Base-by-base conservation (phyloP, 768 basidiomycete genomes). In the Mycena pura region DNA sequence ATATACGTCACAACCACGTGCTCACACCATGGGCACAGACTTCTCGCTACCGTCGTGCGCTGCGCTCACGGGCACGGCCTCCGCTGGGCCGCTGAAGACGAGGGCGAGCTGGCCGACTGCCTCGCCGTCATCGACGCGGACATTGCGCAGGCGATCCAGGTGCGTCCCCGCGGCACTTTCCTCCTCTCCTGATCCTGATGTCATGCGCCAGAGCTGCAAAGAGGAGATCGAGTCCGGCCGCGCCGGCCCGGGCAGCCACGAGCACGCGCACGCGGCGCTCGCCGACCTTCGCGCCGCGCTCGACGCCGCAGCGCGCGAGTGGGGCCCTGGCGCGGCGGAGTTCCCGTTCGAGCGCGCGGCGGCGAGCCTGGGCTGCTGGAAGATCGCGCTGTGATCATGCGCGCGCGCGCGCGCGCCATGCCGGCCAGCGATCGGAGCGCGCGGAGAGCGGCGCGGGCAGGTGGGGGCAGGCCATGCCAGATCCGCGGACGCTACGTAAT, bases 81-180 rank as follows among this genome's bases (percentile, higher is more conserved):
- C 0, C 64, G 47, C 19, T 66, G 64, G 64, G 60, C 55, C 25
- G 14, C 34, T n/a, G n/a, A n/a, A n/a, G n/a, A 31, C 38, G 64
- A 66, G 27, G 64, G 60, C 1, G 49, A 38, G 3, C 39, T 56
- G 29, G 54, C 57, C 15, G 57, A 62, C 32, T 25, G 55, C 17
- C 52, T 66, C 15, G 64, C 64, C 47, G 50, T 66, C 27, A 62
- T 66, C 24, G 64, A 66, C 49, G 60, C 64, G 21, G 64, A 66
- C 36, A 60, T 66, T 38, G 64, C 60, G 0, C 64, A 66, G 32
- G 64, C 64, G 0, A 62, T 66, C 52, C 64, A 66, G 62, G 62
- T 63, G 41, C 27, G 36, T 22, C 10, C 2, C 14, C 29, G 61
- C 38, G 61, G 57, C 55, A 49, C 61, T 52, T 51, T 8, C 7